phyloP scores from a whole-genome alignment of 805 yeast species.

The Ogataea allantospora region DNA sequence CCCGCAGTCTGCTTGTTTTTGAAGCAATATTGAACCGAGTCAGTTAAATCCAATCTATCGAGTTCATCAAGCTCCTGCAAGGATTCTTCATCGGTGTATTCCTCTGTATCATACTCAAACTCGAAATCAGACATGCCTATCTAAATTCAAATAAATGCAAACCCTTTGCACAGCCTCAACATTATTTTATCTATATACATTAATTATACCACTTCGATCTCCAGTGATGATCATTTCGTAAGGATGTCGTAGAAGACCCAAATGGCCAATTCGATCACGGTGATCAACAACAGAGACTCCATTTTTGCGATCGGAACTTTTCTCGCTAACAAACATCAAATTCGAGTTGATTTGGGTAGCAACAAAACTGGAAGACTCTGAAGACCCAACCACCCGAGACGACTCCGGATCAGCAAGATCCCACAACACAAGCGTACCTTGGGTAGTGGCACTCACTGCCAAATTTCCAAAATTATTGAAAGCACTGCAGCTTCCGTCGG shows the following conservation, averaged over 20 bases:
- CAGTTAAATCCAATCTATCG: slow-evolving; percentile 3
- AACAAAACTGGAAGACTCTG: slow-evolving; percentile 21
- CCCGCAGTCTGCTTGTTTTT: slow-evolving; percentile 19
- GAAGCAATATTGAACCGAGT: slow-evolving; percentile 20
- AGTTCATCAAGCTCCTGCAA: slow-evolving; percentile 14
- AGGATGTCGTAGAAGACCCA: slow-evolving; percentile 47
- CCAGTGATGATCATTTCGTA: slow-evolving; percentile 61
- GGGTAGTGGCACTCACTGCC: slow-evolving; percentile 19
- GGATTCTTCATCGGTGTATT: slow-evolving; percentile 16
- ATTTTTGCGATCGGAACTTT: slow-evolving; percentile 9
- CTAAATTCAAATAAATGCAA: neutral
- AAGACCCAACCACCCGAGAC: slow-evolving; percentile 32
- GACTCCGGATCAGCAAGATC: slow-evolving; percentile 31
- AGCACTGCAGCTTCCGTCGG: slow-evolving; percentile 29
- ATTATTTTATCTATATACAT: slow-evolving; percentile 45
- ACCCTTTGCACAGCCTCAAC: slow-evolving; percentile 8
- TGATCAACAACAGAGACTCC: slow-evolving; percentile 30
- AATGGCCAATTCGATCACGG: slow-evolving; percentile 49
- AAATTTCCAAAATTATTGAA: slow-evolving; percentile 13
- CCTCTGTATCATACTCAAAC: slow-evolving; percentile 28
- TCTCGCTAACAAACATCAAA: slow-evolving; percentile 43
- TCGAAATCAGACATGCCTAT: slow-evolving; percentile 15
- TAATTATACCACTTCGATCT: slow-evolving; percentile 65
- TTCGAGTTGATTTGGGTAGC: slow-evolving; percentile 39
- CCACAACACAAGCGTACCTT: slow-evolving; percentile 37